A percentile compares a stretch with the other conserved stretches of the same genome.
phyloP scores from a whole-genome alignment of 2,329 filamentous ascomycete species.

The Alternaria tenuissima region DNA sequence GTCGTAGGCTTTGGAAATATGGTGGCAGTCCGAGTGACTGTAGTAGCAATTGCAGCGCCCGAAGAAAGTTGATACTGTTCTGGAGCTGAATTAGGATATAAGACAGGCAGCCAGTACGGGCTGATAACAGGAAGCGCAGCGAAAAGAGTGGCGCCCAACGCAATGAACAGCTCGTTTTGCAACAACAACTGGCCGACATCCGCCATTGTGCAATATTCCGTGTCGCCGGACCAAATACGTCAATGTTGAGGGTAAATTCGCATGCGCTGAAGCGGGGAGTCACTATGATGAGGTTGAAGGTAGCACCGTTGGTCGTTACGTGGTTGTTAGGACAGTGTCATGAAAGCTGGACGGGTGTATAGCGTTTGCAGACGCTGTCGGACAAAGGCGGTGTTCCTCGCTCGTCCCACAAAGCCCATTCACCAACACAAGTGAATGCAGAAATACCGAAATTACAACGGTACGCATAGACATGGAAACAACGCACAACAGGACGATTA shows the following conservation, averaged over 20 bases:
- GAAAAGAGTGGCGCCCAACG: neutral
- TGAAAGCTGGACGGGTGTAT: neutral
- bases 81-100: neutral
- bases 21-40: slow-evolving; percentile 3
- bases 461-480: neutral
- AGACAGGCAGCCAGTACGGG: neutral
- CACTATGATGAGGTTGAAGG: neutral
- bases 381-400: neutral
- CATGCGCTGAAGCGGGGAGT: neutral
- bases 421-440: slow-evolving; percentile 3
- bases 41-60: neutral
- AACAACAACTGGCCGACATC: neutral
- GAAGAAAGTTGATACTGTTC: neutral
- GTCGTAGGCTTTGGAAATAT: neutral
- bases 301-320: neutral
- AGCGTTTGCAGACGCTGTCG: neutral
- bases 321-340: neutral
- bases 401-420: slow-evolving; percentile 1
- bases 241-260: neutral
- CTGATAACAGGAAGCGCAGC: neutral
- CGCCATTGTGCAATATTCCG: neutral
- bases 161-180: slow-evolving; percentile 2
- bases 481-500: neutral
- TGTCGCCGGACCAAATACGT: neutral
- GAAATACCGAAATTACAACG: neutral